phyloP scores from a whole-genome alignment of 192 early-diverging fungal genomes.

The Rhizoclosmatium globosum region DNA sequence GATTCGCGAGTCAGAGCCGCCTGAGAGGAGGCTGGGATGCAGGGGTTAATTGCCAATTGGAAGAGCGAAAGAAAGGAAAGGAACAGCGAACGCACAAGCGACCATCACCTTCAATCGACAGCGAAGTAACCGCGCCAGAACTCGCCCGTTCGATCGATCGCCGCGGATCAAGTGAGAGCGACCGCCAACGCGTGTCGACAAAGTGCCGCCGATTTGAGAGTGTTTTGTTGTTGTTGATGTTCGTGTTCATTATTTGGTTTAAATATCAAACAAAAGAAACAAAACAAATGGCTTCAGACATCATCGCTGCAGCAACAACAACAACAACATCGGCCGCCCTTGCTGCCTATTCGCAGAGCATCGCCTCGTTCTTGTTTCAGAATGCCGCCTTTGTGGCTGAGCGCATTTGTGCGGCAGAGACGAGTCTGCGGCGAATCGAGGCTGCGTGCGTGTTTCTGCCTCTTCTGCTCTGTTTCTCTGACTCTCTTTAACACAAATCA shows the following conservation, averaged over 20 bases:
- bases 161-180: not conserved
- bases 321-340: conserved; percentile 1
- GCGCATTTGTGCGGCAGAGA: conserved; percentile 23
- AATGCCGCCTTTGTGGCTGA: conserved; percentile 57
- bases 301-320: not conserved
- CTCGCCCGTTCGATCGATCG: not conserved
- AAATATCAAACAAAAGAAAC: no score
- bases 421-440: conserved; percentile 5
- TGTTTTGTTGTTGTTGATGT: not conserved
- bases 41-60: not conserved
- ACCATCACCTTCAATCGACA: not conserved
- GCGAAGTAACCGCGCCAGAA: not conserved
- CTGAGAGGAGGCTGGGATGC: conserved; percentile 65
- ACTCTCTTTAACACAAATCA: not conserved
- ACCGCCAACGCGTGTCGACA: not conserved
- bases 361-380: conserved; percentile 35
- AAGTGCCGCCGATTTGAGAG: not conserved
- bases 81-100: not conserved
- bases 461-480: not conserved
- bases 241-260: no score
- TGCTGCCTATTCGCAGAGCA: conserved; percentile 2
- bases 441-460: not conserved
- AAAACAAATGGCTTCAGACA: no score
- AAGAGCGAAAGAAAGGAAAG: no score
- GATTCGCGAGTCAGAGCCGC: conserved; percentile 65